These are phyloP conservation scores for Fibroporia radiculosa DNA, from an alignment of 768 basidiomycete species.

Conservation along the genomic window DNA sequence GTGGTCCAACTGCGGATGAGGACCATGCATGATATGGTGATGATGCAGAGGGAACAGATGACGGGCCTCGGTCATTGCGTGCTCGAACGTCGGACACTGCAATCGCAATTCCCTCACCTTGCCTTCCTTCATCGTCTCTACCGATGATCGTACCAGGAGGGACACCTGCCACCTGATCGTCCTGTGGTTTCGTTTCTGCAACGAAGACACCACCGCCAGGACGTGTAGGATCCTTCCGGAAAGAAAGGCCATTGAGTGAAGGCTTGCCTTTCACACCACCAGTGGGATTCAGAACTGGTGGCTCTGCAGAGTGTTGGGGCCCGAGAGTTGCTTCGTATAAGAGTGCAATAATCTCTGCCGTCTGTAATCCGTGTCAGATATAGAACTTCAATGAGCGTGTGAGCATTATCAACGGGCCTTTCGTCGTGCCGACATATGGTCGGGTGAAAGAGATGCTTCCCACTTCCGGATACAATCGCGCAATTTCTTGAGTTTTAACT, in stretches of 20 bases:
- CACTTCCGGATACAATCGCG: constrained; percentile 82
- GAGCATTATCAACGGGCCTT: constrained; percentile 51
- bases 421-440: constrained; percentile 91
- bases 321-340: constrained; percentile 92
- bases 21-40: constrained; percentile 6
- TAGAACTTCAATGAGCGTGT: constrained; percentile 4
- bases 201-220: constrained; percentile 87
- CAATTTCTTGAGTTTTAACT: constrained; percentile 66
- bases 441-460: constrained; percentile 81
- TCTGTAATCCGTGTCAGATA: constrained; percentile 37
- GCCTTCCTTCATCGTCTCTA: constrained; percentile 38
- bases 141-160: constrained; percentile 49
- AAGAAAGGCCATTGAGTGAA: constrained; percentile 48
- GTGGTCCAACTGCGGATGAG: constrained; percentile 3
- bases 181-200: constrained; percentile 33
- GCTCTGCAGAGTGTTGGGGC: constrained; percentile 38
- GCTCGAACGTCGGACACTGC: constrained; percentile 10
- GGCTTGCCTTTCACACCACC: constrained; percentile 56
- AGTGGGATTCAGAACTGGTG: constrained; percentile 70
- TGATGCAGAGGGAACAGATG: constrained; percentile 9
- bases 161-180: constrained; percentile 33
- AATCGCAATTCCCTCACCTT: constrained; percentile 37
- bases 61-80: constrained; percentile 12
- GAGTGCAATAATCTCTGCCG: constrained; percentile 86
- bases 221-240: constrained; percentile 69